Evolutionary conservation across 163 green algal species (phyloP), one percentile per base, ranked within the genome.

Genomic region (Trebouxia gelatinosa): DNA sequence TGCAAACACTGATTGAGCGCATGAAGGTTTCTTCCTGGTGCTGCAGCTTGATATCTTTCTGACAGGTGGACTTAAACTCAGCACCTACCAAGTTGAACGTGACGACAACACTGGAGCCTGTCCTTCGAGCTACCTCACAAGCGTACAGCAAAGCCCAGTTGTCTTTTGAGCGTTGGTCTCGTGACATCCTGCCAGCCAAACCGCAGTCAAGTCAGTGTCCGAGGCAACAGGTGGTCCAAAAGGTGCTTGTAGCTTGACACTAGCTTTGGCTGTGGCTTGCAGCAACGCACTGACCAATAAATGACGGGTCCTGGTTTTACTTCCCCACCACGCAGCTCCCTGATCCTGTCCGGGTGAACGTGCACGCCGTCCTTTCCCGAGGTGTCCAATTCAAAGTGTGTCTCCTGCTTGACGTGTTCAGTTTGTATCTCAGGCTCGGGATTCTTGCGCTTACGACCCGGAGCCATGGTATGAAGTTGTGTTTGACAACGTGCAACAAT

Each of bases 61-160:
- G 3, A 59, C 48, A 59, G 2, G 48, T 23, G 26, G 48, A 23
- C 3, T 59, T 19, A 59, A 1, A 59, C 3, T 2, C 19, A 23
- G 48, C 29, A 9, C 80, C 21, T 77, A 97, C 94, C 83, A 98
- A 84, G 82, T 95, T 98, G 88, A 98, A 99, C 2, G 83, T 91
- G 13, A 98, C 89, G 3, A 89, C 93, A 0, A 97, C 87, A 9
- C 87, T 82, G 29, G 79, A 74, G 5, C 77, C 74, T 2, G 61
- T 68, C 72, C 80, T 77, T 0, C 81, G 80, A 5, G 92, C 91
- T 50, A 89, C 54, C 67, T 98, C 88, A n/a, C 86, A 74, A 0
- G 95, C 94, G 48, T 97, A 85, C n/a, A 98, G 84, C 71, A 99
- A 87, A 3, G 96, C 96, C 94, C 95, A 99, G 88, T 99, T 99